These are phyloP conservation scores for Ogataea salicorniae DNA, from an alignment of 805 yeast genomes.

Conservation along the genomic window DNA sequence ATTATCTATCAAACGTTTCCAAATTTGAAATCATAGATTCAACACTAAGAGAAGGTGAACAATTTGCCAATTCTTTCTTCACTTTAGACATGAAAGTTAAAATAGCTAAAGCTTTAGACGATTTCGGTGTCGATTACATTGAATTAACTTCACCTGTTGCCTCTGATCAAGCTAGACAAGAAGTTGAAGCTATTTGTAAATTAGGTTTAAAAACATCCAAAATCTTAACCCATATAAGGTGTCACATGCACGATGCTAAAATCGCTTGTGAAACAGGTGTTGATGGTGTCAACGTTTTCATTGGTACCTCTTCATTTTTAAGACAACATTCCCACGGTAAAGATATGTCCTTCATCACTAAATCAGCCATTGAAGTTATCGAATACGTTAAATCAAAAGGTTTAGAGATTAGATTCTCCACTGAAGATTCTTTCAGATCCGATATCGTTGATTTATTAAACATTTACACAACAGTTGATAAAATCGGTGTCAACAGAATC, in stretches of 20 bases:
- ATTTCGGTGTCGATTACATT: slow-evolving; percentile 57
- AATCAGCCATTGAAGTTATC: slow-evolving; percentile 53
- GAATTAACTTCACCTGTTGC: slow-evolving; percentile 59
- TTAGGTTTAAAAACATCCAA: slow-evolving; percentile 50
- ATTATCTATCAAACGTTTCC: slow-evolving; percentile 49
- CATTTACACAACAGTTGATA: slow-evolving; percentile 56
- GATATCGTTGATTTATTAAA: slow-evolving; percentile 56
- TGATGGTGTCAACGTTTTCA: slow-evolving; percentile 57
- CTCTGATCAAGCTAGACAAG: slow-evolving; percentile 50
- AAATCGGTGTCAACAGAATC: slow-evolving; percentile 56
- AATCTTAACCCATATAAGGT: slow-evolving; percentile 54
- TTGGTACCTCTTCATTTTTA: slow-evolving; percentile 54
- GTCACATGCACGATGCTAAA: slow-evolving; percentile 58
- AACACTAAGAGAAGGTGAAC: slow-evolving; percentile 60
- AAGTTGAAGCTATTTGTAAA: slow-evolving; percentile 57
- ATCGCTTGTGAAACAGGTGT: slow-evolving; percentile 60
- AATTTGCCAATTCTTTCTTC: slow-evolving; percentile 59
- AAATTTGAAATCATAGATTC: slow-evolving; percentile 52
- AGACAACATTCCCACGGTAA: slow-evolving; percentile 56
- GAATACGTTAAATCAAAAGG: slow-evolving; percentile 58
- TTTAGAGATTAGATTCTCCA: slow-evolving; percentile 51
- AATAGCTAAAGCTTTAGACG: slow-evolving; percentile 57
- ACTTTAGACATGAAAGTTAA: slow-evolving; percentile 50
- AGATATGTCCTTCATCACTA: slow-evolving; percentile 55
- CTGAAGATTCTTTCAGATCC: slow-evolving; percentile 58